Evolutionary conservation across 2,329 filamentous ascomycete species (phyloP).

Genomic region (Alternaria sp.): DNA sequence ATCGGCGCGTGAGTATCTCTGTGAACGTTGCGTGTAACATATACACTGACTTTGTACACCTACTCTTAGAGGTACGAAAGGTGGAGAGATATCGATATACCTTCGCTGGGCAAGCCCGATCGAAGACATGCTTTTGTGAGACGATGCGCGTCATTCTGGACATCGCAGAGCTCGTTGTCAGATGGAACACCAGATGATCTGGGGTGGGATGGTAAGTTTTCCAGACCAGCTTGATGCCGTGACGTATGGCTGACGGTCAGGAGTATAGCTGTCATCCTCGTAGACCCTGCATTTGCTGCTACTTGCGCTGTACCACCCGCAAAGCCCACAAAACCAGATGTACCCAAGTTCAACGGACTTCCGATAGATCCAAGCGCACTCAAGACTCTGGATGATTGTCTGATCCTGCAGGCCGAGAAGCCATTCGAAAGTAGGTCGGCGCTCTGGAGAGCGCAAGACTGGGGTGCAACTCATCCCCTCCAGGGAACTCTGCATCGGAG

Average conservation of each 20-base stretch:
- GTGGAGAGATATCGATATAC: slow-evolving; percentile 28
- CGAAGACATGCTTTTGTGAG: slow-evolving; percentile 20
- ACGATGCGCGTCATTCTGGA: slow-evolving; percentile 32
- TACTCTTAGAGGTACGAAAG: neutral
- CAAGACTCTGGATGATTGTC: neutral
- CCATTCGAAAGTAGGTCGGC: neutral
- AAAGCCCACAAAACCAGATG: rapidly evolving
- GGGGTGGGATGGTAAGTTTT: slow-evolving; percentile 8
- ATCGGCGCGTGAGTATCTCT: neutral
- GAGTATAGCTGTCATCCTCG: no score
- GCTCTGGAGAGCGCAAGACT: neutral
- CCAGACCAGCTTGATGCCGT: no score
- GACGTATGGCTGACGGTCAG: rapidly evolving
- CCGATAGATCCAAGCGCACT: neutral
- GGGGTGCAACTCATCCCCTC: neutral
- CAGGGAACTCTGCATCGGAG: neutral
- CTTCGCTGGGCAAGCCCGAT: slow-evolving; percentile 11
- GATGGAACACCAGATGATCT: neutral
- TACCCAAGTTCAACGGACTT: neutral
- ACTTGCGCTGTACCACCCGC: no score
- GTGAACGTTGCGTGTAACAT: no score
- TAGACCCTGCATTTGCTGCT: no score
- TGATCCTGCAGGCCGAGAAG: neutral
- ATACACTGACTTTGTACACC: no score
- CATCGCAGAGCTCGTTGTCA: slow-evolving; percentile 1